phyloP scores from a whole-genome alignment of 495 filamentous ascomycete species.

The Penicillium herquei region DNA sequence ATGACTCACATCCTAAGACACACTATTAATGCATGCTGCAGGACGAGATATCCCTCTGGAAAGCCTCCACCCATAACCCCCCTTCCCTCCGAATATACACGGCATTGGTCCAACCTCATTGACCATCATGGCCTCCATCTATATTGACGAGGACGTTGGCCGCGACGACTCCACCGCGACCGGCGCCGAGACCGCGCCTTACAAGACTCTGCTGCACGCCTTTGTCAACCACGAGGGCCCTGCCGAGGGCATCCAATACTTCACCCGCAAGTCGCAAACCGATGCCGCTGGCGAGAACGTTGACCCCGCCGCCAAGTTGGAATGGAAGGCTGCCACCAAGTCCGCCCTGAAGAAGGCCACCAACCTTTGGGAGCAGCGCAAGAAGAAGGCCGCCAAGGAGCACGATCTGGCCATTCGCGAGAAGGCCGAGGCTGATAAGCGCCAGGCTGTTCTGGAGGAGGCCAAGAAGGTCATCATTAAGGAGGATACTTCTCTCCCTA shows the following conservation, averaged over 20 bases:
- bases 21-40: slow-evolving; percentile 4
- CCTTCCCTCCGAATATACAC: background rate
- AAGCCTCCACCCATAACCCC: background rate
- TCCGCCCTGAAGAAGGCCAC: slow-evolving; percentile 79
- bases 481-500: slow-evolving; percentile 77
- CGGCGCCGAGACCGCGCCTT: slow-evolving; percentile 71
- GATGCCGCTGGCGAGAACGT: slow-evolving; percentile 59
- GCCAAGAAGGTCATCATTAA: slow-evolving; percentile 84
- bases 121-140: slow-evolving; percentile 49
- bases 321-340: slow-evolving; percentile 83
- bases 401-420: slow-evolving; percentile 65
- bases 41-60: background rate
- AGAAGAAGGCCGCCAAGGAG: slow-evolving; percentile 75
- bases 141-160: slow-evolving; percentile 78
- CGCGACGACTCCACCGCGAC: slow-evolving; percentile 64
- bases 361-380: slow-evolving; percentile 67
- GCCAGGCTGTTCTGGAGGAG: slow-evolving; percentile 67
- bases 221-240: slow-evolving; percentile 66
- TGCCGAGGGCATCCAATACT: slow-evolving; percentile 58
- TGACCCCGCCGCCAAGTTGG: slow-evolving; percentile 45
- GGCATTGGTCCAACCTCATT: slow-evolving; percentile 6
- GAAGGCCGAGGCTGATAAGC: slow-evolving; percentile 69
- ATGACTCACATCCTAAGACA: slow-evolving; percentile 19
- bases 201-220: slow-evolving; percentile 76
- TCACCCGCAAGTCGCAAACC: slow-evolving; percentile 65